phyloP scores from a whole-genome alignment of 2,329 filamentous ascomycete genomes.

The Aotearoamyces nothofagi region DNA sequence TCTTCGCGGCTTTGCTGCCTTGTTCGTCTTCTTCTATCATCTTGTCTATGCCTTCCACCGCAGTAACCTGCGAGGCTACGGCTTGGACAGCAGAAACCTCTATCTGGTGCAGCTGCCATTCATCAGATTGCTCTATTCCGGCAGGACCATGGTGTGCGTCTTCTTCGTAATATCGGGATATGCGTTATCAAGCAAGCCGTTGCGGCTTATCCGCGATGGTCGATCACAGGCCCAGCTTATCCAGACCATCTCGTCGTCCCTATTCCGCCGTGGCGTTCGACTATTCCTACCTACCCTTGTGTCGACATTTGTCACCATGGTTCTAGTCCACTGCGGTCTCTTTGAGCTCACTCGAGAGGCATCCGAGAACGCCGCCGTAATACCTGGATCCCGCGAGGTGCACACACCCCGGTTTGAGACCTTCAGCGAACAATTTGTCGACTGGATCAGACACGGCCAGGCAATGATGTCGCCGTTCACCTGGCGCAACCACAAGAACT shows the following conservation, averaged over 20 bases:
- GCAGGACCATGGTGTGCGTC: conserved; percentile 28
- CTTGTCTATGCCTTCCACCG: too few species aligned
- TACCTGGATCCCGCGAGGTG: too few species aligned
- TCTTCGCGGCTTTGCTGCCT: conserved; percentile 27
- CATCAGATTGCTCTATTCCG: conserved; percentile 24
- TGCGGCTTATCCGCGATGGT: conserved; percentile 21
- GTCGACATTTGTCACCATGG: conserved; percentile 21
- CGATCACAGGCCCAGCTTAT: conserved; percentile 20
- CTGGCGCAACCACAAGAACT: conserved; percentile 5
- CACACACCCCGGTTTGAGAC: not conserved
- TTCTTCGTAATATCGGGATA: conserved; percentile 33
- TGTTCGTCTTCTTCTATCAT: conserved; percentile 28
- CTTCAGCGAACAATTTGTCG: not conserved
- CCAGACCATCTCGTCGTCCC: conserved; percentile 23
- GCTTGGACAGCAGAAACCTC: too few species aligned
- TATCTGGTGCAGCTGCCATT: conserved; percentile 28
- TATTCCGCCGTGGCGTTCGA: conserved; percentile 26
- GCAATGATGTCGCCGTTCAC: conserved; percentile 1
- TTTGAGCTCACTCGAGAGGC: too few species aligned
- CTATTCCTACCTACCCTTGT: conserved; percentile 26
- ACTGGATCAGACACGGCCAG: not conserved
- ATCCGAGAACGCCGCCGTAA: too few species aligned
- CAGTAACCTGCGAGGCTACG: too few species aligned
- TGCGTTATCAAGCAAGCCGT: conserved; percentile 24
- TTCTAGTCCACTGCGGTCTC: conserved; percentile 2